Evolutionary conservation across 306 rosid genomes (phyloP).

Genomic region (Rosa rugosa): DNA sequence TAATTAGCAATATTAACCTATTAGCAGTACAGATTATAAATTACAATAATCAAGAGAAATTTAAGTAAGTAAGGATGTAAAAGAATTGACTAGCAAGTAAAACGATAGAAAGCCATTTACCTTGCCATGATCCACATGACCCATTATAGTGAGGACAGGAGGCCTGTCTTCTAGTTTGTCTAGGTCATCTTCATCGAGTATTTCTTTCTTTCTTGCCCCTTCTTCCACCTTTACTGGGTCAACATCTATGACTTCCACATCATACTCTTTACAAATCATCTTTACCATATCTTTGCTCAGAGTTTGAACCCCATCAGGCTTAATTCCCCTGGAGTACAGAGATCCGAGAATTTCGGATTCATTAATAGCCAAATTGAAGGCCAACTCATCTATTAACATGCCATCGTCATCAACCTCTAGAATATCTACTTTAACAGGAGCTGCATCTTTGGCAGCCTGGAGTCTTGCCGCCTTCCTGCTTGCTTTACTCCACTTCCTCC

Average conservation of each 20-base stretch:
- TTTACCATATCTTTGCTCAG: conserved; percentile 88
- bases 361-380: conserved; percentile 65
- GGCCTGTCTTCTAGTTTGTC: conserved; percentile 89
- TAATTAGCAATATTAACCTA: conserved; percentile 32
- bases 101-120: conserved; percentile 35
- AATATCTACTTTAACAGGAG: conserved; percentile 97
- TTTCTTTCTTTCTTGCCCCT: conserved; percentile 65
- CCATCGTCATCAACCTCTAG: conserved; percentile 81
- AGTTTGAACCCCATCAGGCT: conserved; percentile 97
- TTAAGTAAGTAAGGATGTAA: conserved; percentile 11
- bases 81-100: conserved; percentile 10
- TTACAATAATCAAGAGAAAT: conserved; percentile 10
- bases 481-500: conserved; percentile 98
- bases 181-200: conserved; percentile 72
- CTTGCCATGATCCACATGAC: conserved; percentile 99
- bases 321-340: conserved; percentile 79
- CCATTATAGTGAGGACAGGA: conserved; percentile 97
- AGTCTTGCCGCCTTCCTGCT: conserved; percentile 94
- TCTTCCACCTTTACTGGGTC: conserved; percentile 78
- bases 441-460: conserved; percentile 95
- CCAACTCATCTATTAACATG: conserved; percentile 84
- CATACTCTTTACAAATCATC: conserved; percentile 85
- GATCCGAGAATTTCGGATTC: conserved; percentile 92
- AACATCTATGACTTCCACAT: conserved; percentile 79
- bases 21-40: background rate